phyloP scores from a whole-genome alignment of 176 grass and related monocot genomes.

The Eragrostis curvula region DNA sequence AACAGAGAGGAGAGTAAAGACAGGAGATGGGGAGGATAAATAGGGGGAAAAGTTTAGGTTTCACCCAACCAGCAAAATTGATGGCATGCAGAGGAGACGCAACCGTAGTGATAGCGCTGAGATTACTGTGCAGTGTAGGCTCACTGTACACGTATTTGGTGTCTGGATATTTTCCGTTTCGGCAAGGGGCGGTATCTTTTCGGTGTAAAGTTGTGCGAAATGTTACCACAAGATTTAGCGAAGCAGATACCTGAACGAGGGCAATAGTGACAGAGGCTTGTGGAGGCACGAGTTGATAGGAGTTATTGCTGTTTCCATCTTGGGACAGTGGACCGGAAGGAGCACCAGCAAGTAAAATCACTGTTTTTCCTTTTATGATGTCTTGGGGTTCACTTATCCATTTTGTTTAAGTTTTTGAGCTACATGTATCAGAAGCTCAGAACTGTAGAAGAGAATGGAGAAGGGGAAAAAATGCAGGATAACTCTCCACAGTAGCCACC shows the following conservation, averaged over 20 bases:
- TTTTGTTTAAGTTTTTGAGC: neutral
- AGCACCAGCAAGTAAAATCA: neutral
- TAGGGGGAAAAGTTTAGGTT: neutral
- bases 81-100: neutral
- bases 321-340: neutral
- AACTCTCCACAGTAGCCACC: neutral
- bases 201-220: conserved; percentile 6
- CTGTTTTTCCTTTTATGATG: no score
- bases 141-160: neutral
- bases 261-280: neutral
- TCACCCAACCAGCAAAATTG: conserved; percentile 12
- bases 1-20: neutral
- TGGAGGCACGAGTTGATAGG: neutral
- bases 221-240: neutral
- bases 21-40: neutral
- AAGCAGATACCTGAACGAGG: neutral
- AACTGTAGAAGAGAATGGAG: neutral
- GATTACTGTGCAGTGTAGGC: neutral
- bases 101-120: neutral
- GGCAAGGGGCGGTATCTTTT: conserved; percentile 21
- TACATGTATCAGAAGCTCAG: neutral
- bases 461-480: neutral
- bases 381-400: neutral
- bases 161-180: conserved; percentile 13
- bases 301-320: conserved; percentile 4